Base-by-base conservation (phyloP, 169 alveolate species). In the Cryptosporidium viatorum region DNA sequence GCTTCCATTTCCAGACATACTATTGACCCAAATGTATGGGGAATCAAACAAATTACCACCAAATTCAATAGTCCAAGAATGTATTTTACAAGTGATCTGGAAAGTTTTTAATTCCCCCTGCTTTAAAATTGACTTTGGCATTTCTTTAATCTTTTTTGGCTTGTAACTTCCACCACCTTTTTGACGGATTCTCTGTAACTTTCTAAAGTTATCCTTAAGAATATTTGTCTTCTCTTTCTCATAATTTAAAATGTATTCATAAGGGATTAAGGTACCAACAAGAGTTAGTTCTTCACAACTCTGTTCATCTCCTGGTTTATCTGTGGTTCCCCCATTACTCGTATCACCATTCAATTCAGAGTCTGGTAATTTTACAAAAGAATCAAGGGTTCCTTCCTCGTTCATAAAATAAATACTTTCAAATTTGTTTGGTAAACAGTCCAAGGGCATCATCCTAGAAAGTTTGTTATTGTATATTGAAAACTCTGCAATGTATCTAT, bases 41-140 rank as follows among this genome's bases (percentile, higher is more conserved):
- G 75, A 8, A 39, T 80, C 89, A 35, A 59, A 80, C 45, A 65
- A 29, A 62, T 65, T 80, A 31, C 69, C 55, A 14, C 89, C 89
- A 0, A 62, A 80, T 21, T 80, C 89, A 29, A 80, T 80, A 23
- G 89, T 62, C 89, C 89, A 80, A 33, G 89, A 80, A 33, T 65
- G 62, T 14, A 80, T 62, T 16, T 68, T 23, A 18, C 80, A 62
- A 37, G 74, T 62, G 16, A 80, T 80, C 35, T 50, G 68, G 39
- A 80, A 80, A n/a, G 86, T 52, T 18, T 73, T 73, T 14, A 80
- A 18, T 2, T 26, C 75, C 23, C 48, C 50, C 23, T 80, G 73
- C 33, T 62, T 80, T 23, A 80, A 37, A n/a, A 80, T 18, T 4
- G 73, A 62, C 29, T 80, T 80, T 8, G 73, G 73, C 26, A 80